Conservation (phyloP, 2,329 filamentous ascomycete genomes). For the Thermothelomyces thermophilus region DNA sequence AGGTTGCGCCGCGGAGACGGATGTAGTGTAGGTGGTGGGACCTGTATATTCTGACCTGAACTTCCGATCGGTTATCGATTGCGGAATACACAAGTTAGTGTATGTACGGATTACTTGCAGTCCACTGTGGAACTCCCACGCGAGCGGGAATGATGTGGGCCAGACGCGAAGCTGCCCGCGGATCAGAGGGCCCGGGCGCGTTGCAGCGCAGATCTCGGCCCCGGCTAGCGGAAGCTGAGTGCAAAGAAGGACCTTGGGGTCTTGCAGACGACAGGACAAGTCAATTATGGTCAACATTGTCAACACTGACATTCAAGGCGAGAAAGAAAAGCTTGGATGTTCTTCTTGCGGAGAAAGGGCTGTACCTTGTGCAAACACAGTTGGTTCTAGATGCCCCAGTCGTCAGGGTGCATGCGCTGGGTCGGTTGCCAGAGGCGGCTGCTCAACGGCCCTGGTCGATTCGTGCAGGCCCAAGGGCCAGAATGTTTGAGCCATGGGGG, state of each 20-base stretch:
- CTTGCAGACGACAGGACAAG: not conserved
- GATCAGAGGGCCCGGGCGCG: not conserved
- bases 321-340: no score
- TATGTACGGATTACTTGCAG: no score
- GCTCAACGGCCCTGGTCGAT: no score
- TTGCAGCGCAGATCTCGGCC: not conserved
- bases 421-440: no score
- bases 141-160: not conserved
- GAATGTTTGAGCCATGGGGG: slow-evolving; percentile 4
- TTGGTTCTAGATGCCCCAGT: no score
- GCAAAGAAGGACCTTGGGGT: not conserved
- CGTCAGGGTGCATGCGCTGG: no score
- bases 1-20: not conserved
- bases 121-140: not conserved
- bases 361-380: no score
- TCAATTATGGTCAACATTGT: no score
- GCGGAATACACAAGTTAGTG: slow-evolving; percentile 1
- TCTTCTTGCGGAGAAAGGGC: no score
- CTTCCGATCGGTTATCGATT: not conserved
- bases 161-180: not conserved
- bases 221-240: not conserved
- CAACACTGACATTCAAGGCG: no score
- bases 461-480: no score
- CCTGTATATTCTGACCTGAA: not conserved
- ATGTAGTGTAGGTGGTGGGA: not conserved